phyloP scores from a whole-genome alignment of 2,329 filamentous ascomycete species.

The Pseudogymnoascus sp. region DNA sequence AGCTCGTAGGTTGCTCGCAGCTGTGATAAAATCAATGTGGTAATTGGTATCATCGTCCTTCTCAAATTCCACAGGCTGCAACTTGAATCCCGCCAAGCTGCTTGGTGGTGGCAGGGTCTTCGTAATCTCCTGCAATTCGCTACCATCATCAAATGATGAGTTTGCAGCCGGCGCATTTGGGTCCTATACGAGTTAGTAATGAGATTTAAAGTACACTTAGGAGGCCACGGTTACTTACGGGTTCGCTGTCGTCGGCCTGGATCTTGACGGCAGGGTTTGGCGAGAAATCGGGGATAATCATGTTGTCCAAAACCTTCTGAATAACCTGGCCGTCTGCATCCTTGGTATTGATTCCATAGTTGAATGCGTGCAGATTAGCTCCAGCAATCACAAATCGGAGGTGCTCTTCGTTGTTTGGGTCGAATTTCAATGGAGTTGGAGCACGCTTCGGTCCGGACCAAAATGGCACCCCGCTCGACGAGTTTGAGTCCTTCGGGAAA shows the following conservation, averaged over 20 bases:
- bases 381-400: constrained; percentile 80
- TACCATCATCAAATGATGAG: constrained; percentile 56
- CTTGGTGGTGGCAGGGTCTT: constrained; percentile 69
- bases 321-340: constrained; percentile 64
- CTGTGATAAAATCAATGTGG: constrained; percentile 98
- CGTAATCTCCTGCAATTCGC: constrained; percentile 66
- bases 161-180: constrained; percentile 59
- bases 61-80: constrained; percentile 91
- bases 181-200: constrained; percentile 40
- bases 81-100: constrained; percentile 76
- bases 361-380: constrained; percentile 91
- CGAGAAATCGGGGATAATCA: constrained; percentile 92
- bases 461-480: constrained; percentile 82
- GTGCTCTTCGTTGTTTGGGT: constrained; percentile 75
- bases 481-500: constrained; percentile 89
- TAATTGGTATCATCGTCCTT: constrained; percentile 98
- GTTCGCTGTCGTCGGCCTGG: constrained; percentile 89
- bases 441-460: constrained; percentile 98
- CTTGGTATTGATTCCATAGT: constrained; percentile 91
- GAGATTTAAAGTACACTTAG: neutral
- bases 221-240: constrained; percentile 41
- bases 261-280: constrained; percentile 91
- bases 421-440: constrained; percentile 83
- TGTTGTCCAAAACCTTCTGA: constrained; percentile 71
- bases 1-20: constrained; percentile 89